These are phyloP conservation scores for Rhizodiscina lignyota DNA, from an alignment of 495 filamentous ascomycete species.

Conservation along the genomic window DNA sequence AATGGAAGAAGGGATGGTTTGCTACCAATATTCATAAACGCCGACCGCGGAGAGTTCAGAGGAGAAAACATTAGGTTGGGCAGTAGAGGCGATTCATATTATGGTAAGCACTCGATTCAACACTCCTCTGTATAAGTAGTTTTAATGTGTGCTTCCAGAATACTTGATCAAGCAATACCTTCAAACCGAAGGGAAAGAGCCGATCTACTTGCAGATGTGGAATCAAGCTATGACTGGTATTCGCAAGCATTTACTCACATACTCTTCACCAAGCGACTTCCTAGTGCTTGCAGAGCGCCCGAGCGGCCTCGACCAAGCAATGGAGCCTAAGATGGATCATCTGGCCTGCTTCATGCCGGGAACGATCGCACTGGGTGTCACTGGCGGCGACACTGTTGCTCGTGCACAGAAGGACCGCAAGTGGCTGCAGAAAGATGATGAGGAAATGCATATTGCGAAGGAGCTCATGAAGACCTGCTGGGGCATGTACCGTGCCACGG, in stretches of 20 bases:
- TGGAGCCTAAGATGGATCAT: slow-evolving; percentile 94
- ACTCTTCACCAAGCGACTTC: slow-evolving; percentile 61
- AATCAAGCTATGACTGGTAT: slow-evolving; percentile 70
- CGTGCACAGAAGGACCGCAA: slow-evolving; percentile 51
- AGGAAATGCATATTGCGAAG: slow-evolving; percentile 65
- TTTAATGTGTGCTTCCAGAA: slow-evolving; percentile 28
- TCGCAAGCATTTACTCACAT: slow-evolving; percentile 79
- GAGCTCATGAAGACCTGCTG: slow-evolving; percentile 96
- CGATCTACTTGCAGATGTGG: slow-evolving; percentile 85
- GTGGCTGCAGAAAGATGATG: slow-evolving; percentile 69
- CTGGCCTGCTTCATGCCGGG: slow-evolving; percentile 95
- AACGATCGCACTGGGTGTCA: slow-evolving; percentile 79
- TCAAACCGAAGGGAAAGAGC: slow-evolving; percentile 76
- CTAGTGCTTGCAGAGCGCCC: slow-evolving; percentile 81
- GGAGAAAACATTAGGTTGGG: slow-evolving; percentile 80
- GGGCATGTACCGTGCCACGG: slow-evolving; percentile 81
- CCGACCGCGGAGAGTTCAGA: slow-evolving; percentile 60
- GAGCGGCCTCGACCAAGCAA: slow-evolving; percentile 40
- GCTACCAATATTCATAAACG: slow-evolving; percentile 76
- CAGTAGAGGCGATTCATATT: slow-evolving; percentile 90
- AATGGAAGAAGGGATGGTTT: slow-evolving; percentile 66
- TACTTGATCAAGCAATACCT: slow-evolving; percentile 95
- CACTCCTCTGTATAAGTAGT: background rate
- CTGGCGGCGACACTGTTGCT: slow-evolving; percentile 54
- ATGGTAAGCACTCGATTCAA: slow-evolving; percentile 41